These are phyloP conservation scores for Xanthoconium stramineum DNA, from an alignment of 768 basidiomycete genomes.

Conservation along the genomic window DNA sequence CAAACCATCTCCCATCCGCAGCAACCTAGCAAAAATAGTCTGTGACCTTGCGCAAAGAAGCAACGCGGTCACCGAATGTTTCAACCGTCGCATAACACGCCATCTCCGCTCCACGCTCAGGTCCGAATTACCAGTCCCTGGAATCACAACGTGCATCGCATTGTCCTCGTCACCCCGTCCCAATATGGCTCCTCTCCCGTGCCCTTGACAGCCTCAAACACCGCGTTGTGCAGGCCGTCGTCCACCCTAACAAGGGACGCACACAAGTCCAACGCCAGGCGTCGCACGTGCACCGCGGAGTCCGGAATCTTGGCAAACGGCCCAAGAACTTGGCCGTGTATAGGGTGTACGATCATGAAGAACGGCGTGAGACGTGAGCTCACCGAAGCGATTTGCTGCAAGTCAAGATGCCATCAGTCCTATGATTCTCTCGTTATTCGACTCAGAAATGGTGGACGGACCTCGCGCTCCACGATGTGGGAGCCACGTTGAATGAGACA, in stretches of 20 bases:
- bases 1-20: conserved; percentile 10
- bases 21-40: conserved; percentile 4
- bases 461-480: conserved; percentile 41
- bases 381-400: conserved; percentile 48
- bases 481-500: conserved; percentile 56
- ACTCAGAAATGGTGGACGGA: conserved; percentile 27
- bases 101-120: not conserved
- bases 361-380: conserved; percentile 69
- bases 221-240: conserved; percentile 20
- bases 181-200: conserved; percentile 29
- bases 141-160: conserved; percentile 28
- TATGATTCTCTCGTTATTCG: conserved; percentile 1
- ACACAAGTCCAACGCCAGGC: conserved; percentile 65
- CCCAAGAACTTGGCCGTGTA: conserved; percentile 67
- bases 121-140: not conserved
- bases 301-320: conserved; percentile 71
- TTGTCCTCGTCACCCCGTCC: conserved; percentile 31
- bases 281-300: conserved; percentile 39
- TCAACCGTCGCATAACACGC: not conserved
- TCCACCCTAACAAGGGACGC: conserved; percentile 28
- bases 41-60: not conserved
- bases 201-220: conserved; percentile 26
- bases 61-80: conserved; percentile 4
- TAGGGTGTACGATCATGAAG: conserved; percentile 75
- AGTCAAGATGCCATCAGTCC: conserved; percentile 13